Evolutionary conservation across 768 basidiomycete genomes (phyloP).

Genomic region (Antrodiella citrinella): DNA sequence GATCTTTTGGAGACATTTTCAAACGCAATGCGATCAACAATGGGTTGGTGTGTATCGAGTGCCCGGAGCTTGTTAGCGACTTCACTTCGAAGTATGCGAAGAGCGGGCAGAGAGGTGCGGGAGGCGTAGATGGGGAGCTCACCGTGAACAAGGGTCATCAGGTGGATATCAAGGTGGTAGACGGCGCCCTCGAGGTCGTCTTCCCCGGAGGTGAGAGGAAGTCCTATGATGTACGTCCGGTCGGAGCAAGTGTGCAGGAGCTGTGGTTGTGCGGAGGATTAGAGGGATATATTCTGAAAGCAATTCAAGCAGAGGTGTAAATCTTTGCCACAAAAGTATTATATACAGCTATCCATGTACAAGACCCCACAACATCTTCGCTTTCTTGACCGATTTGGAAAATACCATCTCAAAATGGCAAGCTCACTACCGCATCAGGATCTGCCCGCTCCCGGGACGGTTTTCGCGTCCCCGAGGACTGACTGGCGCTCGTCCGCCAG

Average conservation of each 20-base stretch:
- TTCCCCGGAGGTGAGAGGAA: constrained; percentile 39
- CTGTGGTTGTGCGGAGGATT: constrained; percentile 93
- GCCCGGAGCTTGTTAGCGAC: constrained; percentile 80
- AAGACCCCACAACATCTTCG: too few relatives aligned
- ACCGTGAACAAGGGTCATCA: constrained; percentile 68
- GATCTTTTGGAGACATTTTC: constrained; percentile 98
- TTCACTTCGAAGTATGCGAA: constrained; percentile 69
- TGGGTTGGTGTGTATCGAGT: constrained; percentile 90
- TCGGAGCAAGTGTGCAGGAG: constrained; percentile 94
- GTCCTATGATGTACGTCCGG: constrained; percentile 57
- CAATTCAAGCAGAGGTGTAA: constrained; percentile 34
- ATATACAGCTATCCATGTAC: too few relatives aligned
- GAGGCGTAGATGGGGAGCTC: constrained; percentile 74
- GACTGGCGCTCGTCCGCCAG: too few relatives aligned
- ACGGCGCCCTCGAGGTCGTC: constrained; percentile 27
- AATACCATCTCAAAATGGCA: too few relatives aligned
- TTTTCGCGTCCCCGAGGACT: too few relatives aligned
- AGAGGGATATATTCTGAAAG: constrained; percentile 84
- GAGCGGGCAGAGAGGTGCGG: constrained; percentile 67
- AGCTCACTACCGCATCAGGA: too few relatives aligned
- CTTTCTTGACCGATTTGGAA: too few relatives aligned
- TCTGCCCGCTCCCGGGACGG: too few relatives aligned
- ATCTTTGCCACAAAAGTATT: neutral
- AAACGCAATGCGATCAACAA: constrained; percentile 99
- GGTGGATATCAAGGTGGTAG: constrained; percentile 53